Base-by-base conservation (phyloP, 495 filamentous ascomycete species). In the Trichoderma reesei region DNA sequence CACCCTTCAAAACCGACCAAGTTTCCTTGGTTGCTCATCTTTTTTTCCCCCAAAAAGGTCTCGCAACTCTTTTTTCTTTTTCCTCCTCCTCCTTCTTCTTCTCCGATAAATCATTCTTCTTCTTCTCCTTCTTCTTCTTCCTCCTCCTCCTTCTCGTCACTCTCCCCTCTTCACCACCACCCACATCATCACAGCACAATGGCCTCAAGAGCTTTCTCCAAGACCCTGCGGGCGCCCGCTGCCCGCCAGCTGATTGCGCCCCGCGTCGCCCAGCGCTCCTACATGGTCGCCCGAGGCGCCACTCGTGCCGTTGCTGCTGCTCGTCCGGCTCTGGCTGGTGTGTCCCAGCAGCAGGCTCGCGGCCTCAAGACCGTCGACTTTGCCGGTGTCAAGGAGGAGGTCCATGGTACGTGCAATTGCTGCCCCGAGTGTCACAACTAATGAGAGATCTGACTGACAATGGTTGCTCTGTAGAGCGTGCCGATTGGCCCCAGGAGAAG, bases 401-500 rank as follows among this genome's bases (percentile, higher is more conserved):
- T 98, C 72, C 96, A 91, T 72, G 90, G 90, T 92, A 76, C 67
- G 85, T 72, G 54, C 31, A 61, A 33, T 13, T 59, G 56, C 33
- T 36, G 2, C 31, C 37, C n/a, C 41, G 41, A 33, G 26, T 37
- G 34, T 59, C 48, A 10, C 7, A 16, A 8, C 18, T 20, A 18
- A 18, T 39, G 44, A 26, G 44, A 48, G 44, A 16, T 48, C 3
- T 48, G 16, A 3, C 44, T 48, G 44, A 48, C 44, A 48, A 20
- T 44, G 41, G 41, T 8, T 18, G 16, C 44, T 4, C 9, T 70
- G 41, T 68, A 92, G 94, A 98, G 87, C 92, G 94, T 79, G 90
- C 85, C 68, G 94, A 98, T 81, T 98, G 94, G 94, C 94, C 94
- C 69, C 85, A 87, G 75, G 93, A 97, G 83, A 96, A 96, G 87